Percentiles rank a stretch among this genome's conserved stretches.
These are phyloP conservation scores for Termitomyces sp. DNA, from an alignment of 768 basidiomycete species.

Conservation along the genomic window DNA sequence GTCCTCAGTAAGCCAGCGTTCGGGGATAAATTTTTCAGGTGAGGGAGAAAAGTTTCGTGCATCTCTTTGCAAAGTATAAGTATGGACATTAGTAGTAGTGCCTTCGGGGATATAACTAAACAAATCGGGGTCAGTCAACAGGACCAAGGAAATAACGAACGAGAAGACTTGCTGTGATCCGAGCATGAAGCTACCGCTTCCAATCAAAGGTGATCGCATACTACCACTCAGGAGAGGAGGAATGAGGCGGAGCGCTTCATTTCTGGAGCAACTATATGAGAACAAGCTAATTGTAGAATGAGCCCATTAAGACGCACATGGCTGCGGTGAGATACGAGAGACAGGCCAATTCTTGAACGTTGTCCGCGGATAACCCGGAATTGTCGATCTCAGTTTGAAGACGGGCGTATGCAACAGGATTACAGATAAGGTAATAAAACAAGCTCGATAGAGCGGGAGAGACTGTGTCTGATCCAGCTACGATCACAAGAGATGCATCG, in stretches of 20 bases:
- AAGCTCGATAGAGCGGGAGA: conserved; percentile 13
- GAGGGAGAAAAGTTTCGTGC: not conserved
- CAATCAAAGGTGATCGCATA: not conserved
- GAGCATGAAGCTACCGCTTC: not conserved
- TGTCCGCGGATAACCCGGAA: not conserved
- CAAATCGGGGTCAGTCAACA: not conserved
- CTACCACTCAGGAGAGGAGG: not conserved
- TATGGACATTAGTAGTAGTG: not conserved
- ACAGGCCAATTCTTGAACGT: not conserved
- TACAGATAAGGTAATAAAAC: conserved; percentile 12
- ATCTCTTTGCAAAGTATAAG: not conserved
- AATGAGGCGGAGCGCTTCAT: not conserved
- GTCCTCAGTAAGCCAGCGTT: conserved; percentile 27
- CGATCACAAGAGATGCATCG: conserved; percentile 12
- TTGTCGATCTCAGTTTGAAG: not conserved
- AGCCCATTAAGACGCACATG: not conserved
- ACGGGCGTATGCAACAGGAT: not conserved
- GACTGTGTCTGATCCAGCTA: conserved; percentile 16
- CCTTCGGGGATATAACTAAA: not conserved
- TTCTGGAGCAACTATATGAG: not conserved
- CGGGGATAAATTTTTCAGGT: conserved; percentile 29
- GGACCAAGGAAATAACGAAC: no score
- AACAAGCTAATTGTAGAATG: not conserved
- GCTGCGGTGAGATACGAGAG: not conserved
- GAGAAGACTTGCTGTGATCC: not conserved